Percentiles rank a stretch among this genome's conserved stretches.
phyloP scores from a whole-genome alignment of 345 rosid genomes.

The Eucalyptus tenuipes region DNA sequence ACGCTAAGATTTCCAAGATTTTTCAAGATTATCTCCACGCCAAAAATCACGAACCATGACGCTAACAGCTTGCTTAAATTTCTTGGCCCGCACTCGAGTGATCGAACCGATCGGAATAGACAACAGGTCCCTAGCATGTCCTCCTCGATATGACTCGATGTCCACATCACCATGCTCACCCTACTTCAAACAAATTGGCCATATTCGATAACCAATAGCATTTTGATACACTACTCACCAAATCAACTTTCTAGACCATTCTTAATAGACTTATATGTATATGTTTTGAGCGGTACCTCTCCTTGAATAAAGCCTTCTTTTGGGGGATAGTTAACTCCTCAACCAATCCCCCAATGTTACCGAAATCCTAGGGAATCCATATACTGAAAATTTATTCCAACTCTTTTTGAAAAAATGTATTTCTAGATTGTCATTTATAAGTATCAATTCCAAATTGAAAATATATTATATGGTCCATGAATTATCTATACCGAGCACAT shows the following conservation, averaged over 20 bases:
- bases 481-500: neutral
- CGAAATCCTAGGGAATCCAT: too few species aligned
- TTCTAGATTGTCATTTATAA: neutral
- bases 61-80: too few species aligned
- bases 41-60: too few species aligned
- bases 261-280: neutral
- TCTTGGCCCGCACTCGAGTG: too few species aligned
- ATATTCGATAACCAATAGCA: neutral
- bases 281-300: neutral
- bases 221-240: neutral
- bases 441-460: neutral
- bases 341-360: neutral
- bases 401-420: too few species aligned
- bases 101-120: too few species aligned
- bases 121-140: too few species aligned
- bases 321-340: neutral
- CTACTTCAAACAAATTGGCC: neutral
- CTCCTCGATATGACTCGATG: too few species aligned
- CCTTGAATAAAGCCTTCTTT: neutral
- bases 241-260: neutral
- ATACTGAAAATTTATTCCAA: neutral
- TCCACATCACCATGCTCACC: neutral
- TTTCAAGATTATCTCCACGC: too few species aligned
- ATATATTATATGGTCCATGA: neutral
- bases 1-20: too few species aligned